A percentile compares a stretch with the other conserved stretches of the same genome.
phyloP scores from a whole-genome alignment of 805 yeast species.

The Jamesozyma lodderae region DNA sequence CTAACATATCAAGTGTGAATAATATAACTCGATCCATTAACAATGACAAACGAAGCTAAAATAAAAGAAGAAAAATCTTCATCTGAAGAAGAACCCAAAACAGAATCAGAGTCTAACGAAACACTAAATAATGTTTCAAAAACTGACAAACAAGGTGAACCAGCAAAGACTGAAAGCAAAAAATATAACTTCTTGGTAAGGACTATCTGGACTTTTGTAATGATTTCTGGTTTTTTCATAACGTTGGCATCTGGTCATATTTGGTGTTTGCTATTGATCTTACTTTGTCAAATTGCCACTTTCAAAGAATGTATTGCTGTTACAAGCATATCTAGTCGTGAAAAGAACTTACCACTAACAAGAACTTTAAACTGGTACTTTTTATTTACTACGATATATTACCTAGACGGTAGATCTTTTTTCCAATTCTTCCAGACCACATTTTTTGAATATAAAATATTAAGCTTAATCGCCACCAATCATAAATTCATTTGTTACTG shows the following conservation, averaged over 20 bases:
- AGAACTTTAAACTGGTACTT: slow-evolving; percentile 89
- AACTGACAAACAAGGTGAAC: neutral
- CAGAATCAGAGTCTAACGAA: neutral
- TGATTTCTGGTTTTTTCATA: slow-evolving; percentile 67
- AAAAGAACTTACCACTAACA: slow-evolving; percentile 74
- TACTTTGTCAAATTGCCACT: slow-evolving; percentile 68
- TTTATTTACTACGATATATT: slow-evolving; percentile 76
- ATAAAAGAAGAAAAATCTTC: neutral
- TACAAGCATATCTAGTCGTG: slow-evolving; percentile 67
- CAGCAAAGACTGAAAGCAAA: slow-evolving; percentile 15
- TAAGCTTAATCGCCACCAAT: slow-evolving; percentile 57
- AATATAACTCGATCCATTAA: no score
- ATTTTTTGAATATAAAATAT: slow-evolving; percentile 27
- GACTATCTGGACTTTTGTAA: slow-evolving; percentile 87
- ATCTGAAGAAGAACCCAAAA: neutral
- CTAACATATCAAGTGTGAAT: no score
- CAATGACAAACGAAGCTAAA: neutral
- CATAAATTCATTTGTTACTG: slow-evolving; percentile 81
- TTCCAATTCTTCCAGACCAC: slow-evolving; percentile 54
- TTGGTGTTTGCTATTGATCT: slow-evolving; percentile 63
- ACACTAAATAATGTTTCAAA: neutral
- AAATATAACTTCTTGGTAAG: slow-evolving; percentile 56
- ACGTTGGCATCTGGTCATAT: slow-evolving; percentile 78
- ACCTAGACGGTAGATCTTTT: slow-evolving; percentile 77
- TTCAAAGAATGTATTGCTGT: slow-evolving; percentile 89